Evolutionary conservation across 768 basidiomycete genomes (phyloP), one percentile per base, ranked within the genome.

Genomic region (Candolleomyces efflorescens): DNA sequence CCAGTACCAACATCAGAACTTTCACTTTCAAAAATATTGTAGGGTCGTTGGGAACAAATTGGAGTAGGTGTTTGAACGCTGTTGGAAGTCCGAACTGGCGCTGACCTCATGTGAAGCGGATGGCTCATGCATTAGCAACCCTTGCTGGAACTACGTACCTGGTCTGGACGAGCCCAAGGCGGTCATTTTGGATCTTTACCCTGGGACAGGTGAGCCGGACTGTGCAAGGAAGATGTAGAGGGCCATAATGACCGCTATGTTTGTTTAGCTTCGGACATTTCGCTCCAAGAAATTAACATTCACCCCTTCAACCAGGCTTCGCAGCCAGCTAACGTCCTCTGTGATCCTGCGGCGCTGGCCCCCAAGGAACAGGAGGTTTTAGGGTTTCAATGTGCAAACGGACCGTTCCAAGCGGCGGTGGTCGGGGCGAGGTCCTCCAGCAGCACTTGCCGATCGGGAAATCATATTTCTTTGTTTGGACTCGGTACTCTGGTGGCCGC

Each of bases 131-230:
- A 72, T 76, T 53, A 72, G 68, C 54, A 65, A 65, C 27, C 72
- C 72, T 7, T 76, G 74, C 63, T 76, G 75, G 75, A 76, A 76
- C 59, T 73, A 64, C 45, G 67, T 75, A 46, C 47, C 65, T 13
- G 74, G 74, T 49, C 66, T 70, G 22, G 69, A 72, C 46, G 64
- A 67, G 24, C 70, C 70, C 9, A 68, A 73, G 43, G 68, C 66
- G 10, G 68, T 75, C 41, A 72, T 76, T n/a, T 69, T 75, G 23
- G 72, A 75, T 55, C 58, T 75, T 11, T 74, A 65, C 61, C 68
- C 71, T 18, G 71, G 63, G 11, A 75, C 75, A 20, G 73, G 72
- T 72, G 58, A 13, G 65, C 45, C 10, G 10, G 17, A 15, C 32
- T 44, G 11, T 37, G 24, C 13, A 11, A 10, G 17, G 43, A 15